Evolutionary conservation across 495 filamentous ascomycete genomes (phyloP).

Genomic region (Aspergillus leporis): DNA sequence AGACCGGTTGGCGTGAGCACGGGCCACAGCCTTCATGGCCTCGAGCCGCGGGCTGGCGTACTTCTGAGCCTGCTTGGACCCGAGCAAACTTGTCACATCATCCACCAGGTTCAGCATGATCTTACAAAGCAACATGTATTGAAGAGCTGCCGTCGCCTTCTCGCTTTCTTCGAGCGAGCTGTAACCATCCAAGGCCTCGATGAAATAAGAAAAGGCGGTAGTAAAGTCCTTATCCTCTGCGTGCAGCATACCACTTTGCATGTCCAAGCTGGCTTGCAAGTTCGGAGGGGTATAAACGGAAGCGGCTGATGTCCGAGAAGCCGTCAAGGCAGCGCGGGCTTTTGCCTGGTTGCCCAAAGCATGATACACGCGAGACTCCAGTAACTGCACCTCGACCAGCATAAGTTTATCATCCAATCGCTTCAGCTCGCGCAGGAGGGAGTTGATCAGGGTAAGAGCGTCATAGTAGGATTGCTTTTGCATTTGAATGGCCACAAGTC

Average conservation of each 20-base stretch:
- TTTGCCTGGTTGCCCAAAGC: constrained; percentile 96
- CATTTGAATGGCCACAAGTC: constrained; percentile 92
- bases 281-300: constrained; percentile 96
- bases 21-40: constrained; percentile 97
- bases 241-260: constrained; percentile 98
- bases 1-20: constrained; percentile 89
- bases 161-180: constrained; percentile 83
- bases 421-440: constrained; percentile 92
- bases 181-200: constrained; percentile 97
- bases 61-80: constrained; percentile 91
- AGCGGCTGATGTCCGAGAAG: constrained; percentile 89
- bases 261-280: constrained; percentile 93
- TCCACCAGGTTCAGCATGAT: constrained; percentile 98
- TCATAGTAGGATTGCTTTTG: constrained; percentile 96
- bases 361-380: constrained; percentile 96
- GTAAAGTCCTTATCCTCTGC: constrained; percentile 99
- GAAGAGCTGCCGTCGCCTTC: constrained; percentile 86
- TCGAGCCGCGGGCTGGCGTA: constrained; percentile 93
- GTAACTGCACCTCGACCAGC: constrained; percentile 96
- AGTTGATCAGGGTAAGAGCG: constrained; percentile 93
- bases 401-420: constrained; percentile 97
- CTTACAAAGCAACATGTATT: constrained; percentile 99
- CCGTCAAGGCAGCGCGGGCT: constrained; percentile 91
- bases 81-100: constrained; percentile 90
- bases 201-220: constrained; percentile 97